Percentiles rank a stretch among this genome's conserved stretches.
Evolutionary conservation across 371 early-diverging fungal genomes (phyloP).

Genomic region (Mortierella sp.): DNA sequence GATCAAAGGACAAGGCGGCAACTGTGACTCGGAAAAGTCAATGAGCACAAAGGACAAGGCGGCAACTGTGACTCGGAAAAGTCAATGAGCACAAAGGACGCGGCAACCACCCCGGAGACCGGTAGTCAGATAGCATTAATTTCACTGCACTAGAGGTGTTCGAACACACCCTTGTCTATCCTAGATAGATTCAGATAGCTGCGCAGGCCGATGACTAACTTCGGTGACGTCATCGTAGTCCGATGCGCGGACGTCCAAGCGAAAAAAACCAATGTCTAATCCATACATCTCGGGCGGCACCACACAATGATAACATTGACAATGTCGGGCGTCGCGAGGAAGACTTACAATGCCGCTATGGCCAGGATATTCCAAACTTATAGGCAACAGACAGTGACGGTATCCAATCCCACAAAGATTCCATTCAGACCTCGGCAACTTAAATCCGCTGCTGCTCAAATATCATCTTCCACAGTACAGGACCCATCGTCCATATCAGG

Average conservation of each 20-base stretch:
- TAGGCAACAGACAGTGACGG: neutral
- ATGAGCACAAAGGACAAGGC: too few species aligned
- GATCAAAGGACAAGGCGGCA: conserved; percentile 16
- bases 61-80: too few species aligned
- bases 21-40: too few species aligned
- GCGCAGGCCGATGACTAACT: conserved; percentile 16
- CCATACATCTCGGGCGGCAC: too few species aligned
- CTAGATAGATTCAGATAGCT: conserved; percentile 18
- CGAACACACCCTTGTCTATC: conserved; percentile 19
- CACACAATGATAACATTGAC: conserved; percentile 17
- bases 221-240: conserved; percentile 23
- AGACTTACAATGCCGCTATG: conserved; percentile 14
- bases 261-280: too few species aligned
- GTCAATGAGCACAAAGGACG: too few species aligned
- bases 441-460: neutral
- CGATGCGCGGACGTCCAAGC: conserved; percentile 16
- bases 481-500: conserved; percentile 40
- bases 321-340: conserved; percentile 14
- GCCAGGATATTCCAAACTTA: conserved; percentile 20
- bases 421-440: conserved; percentile 25
- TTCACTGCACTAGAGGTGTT: conserved; percentile 16
- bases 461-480: conserved; percentile 2
- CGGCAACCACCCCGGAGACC: conserved; percentile 6
- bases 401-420: conserved; percentile 5
- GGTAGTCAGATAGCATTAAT: conserved; percentile 13